Percentiles rank a stretch among this genome's conserved stretches.
These are phyloP conservation scores for Verticillium nubilum DNA, from an alignment of 2,329 filamentous ascomycete species.

Conservation along the genomic window DNA sequence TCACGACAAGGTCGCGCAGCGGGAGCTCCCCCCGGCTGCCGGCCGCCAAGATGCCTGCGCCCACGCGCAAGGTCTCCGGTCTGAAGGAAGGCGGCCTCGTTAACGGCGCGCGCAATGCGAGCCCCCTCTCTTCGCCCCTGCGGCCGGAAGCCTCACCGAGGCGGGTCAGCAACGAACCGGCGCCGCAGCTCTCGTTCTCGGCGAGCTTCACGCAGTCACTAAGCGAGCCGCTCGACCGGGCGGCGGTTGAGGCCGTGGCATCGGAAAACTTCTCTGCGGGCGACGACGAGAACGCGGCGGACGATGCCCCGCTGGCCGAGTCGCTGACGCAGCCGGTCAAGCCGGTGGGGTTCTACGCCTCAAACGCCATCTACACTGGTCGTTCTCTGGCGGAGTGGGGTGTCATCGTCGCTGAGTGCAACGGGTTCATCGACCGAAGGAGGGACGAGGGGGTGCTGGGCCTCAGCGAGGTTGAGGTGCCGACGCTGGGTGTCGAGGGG, in stretches of 20 bases:
- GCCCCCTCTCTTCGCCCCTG: slow-evolving; percentile 26
- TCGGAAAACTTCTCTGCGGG: neutral
- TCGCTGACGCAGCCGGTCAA: slow-evolving; percentile 36
- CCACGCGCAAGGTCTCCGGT: slow-evolving; percentile 43
- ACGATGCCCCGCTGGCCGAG: slow-evolving; percentile 14
- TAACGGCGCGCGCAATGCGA: slow-evolving; percentile 45
- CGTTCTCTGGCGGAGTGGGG: slow-evolving; percentile 75
- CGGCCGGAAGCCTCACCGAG: slow-evolving; percentile 6
- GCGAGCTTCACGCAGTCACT: slow-evolving; percentile 7
- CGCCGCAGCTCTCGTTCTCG: slow-evolving; percentile 13
- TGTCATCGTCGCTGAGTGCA: slow-evolving; percentile 69
- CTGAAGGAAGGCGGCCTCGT: slow-evolving; percentile 39
- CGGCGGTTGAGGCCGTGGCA: neutral
- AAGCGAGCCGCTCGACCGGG: slow-evolving; percentile 10
- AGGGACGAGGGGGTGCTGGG: slow-evolving; percentile 66
- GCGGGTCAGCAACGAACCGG: slow-evolving; percentile 7
- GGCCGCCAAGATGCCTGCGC: slow-evolving; percentile 32
- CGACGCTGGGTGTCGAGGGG: slow-evolving; percentile 33
- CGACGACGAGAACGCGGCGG: neutral
- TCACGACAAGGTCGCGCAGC: slow-evolving; percentile 37
- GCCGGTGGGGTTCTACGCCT: slow-evolving; percentile 38
- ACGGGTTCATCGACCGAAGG: slow-evolving; percentile 73
- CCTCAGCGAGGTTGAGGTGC: slow-evolving; percentile 61
- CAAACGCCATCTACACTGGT: slow-evolving; percentile 58
- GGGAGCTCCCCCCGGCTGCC: slow-evolving; percentile 30